Evolutionary conservation across 768 basidiomycete genomes (phyloP).

Genomic region (Trametes coccinea): DNA sequence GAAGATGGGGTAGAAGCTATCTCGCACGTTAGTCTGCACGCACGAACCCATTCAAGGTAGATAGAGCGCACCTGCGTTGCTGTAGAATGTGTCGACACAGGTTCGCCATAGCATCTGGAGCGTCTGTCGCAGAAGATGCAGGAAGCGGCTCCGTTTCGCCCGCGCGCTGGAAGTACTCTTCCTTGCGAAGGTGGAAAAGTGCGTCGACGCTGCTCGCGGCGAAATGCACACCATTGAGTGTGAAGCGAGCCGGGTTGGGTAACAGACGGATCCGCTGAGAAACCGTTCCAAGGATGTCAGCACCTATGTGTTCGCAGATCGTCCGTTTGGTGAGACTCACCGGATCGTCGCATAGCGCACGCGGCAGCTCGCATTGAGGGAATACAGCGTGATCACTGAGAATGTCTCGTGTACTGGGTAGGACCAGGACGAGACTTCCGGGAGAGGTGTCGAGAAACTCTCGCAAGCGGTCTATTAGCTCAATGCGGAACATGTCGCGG

Average conservation of each 20-base stretch:
- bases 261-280: slow-evolving; percentile 72
- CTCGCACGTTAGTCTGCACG: neutral
- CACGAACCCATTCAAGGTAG: neutral
- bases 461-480: slow-evolving; percentile 59
- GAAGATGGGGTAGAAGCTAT: slow-evolving; percentile 93
- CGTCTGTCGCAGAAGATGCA: slow-evolving; percentile 38
- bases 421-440: slow-evolving; percentile 68
- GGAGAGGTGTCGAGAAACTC: slow-evolving; percentile 62
- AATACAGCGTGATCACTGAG: slow-evolving; percentile 78
- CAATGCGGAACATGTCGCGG: slow-evolving; percentile 62
- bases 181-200: slow-evolving; percentile 84
- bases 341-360: slow-evolving; percentile 46
- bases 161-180: slow-evolving; percentile 73
- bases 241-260: slow-evolving; percentile 86
- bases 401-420: slow-evolving; percentile 84
- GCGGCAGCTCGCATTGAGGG: slow-evolving; percentile 72
- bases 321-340: slow-evolving; percentile 39
- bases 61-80: slow-evolving; percentile 70
- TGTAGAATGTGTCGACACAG: slow-evolving; percentile 79
- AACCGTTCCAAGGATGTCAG: neutral
- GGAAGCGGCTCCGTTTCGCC: slow-evolving; percentile 56
- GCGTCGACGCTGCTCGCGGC: slow-evolving; percentile 83
- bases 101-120: slow-evolving; percentile 75
- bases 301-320: too few relatives aligned
- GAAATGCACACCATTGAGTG: slow-evolving; percentile 82